Evolutionary conservation across 2,329 filamentous ascomycete species (phyloP), one percentile per base, ranked within the genome.

Genomic region (Diatrype stigma): DNA sequence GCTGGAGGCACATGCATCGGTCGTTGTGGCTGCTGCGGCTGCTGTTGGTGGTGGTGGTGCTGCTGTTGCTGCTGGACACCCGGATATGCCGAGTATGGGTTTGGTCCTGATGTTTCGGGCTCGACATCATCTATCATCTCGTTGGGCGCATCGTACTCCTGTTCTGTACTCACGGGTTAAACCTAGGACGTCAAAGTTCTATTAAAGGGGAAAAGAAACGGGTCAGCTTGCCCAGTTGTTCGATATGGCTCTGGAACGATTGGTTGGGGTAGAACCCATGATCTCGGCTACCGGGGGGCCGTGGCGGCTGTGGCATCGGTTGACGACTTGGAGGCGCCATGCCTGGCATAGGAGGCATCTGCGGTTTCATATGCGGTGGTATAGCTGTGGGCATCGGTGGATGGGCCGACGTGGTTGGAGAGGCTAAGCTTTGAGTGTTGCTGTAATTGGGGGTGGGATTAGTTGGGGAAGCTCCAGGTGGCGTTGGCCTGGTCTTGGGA

Each of bases 131-230:
- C 92, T 69, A 95, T 84, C 79, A 96, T 89, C 63, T 93, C 90
- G 69, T 82, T 83, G 73, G 90, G 89, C 50, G 90, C 87, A 69
- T 96, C 92, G 74, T 96, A 97, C 77, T 97, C 93, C 80, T 96
- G 91, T 76, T 97, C 93, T 96, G 76, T 77, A 79, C 65, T 75
- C 73, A 84, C 70, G 73, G 68, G 78, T 81, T 88, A 76, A 86
- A 79, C 75, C 78, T 84, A 83, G 79, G 78, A 84, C 78, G 78
- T 80, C 79, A 84, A 68, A 82, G 77, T 74, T 80, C 78, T 75
- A 78, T 78, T 65, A 63, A 64, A 72, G 67, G 67, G 63, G 67
- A 69, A 69, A 77, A 65, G 71, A 73, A 73, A 70, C 63, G 76
- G 78, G 80, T 70, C 66, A 80, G 78, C 91, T 89, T 90, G 88